phyloP scores from a whole-genome alignment of 1,284 basidiomycete species.

The Fomitopsis pinicola region DNA sequence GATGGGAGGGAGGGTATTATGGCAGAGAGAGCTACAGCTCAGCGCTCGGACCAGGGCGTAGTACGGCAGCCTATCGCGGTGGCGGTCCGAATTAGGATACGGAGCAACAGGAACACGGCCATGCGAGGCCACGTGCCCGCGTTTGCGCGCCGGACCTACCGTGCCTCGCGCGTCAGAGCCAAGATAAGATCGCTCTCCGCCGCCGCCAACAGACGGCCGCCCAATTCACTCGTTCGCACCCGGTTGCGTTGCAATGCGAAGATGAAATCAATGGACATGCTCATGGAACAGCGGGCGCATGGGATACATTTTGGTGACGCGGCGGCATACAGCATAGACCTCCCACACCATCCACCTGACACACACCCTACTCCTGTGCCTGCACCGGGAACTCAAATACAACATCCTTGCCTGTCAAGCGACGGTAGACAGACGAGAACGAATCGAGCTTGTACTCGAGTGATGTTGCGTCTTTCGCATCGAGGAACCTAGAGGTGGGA shows the following conservation, averaged over 20 bases:
- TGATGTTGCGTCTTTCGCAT: conserved; percentile 97
- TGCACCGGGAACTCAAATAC: conserved; percentile 84
- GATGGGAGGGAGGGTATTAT: conserved; percentile 6
- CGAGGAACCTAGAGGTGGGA: conserved; percentile 74
- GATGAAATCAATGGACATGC: conserved; percentile 5
- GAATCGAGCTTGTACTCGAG: conserved; percentile 99
- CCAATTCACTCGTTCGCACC: neutral
- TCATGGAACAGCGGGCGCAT: conserved; percentile 15
- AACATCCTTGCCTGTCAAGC: conserved; percentile 92
- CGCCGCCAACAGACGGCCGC: neutral
- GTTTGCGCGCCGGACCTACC: conserved; percentile 1
- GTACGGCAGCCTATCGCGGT: conserved; percentile 7
- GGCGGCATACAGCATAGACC: conserved; percentile 27
- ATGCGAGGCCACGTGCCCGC: conserved; percentile 6
- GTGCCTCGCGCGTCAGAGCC: neutral
- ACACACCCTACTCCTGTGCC: conserved; percentile 50
- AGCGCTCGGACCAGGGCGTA: neutral
- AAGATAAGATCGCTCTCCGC: conserved; percentile 5
- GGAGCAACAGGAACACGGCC: conserved; percentile 1
- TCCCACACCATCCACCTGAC: conserved; percentile 19
- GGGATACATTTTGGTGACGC: conserved; percentile 29
- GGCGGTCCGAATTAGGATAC: conserved; percentile 3
- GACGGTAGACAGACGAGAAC: conserved; percentile 92
- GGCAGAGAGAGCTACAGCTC: neutral
- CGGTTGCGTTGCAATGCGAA: neutral